Evolutionary conservation across 2,329 filamentous ascomycete genomes (phyloP).

Genomic region (Sporothrix curviconia): DNA sequence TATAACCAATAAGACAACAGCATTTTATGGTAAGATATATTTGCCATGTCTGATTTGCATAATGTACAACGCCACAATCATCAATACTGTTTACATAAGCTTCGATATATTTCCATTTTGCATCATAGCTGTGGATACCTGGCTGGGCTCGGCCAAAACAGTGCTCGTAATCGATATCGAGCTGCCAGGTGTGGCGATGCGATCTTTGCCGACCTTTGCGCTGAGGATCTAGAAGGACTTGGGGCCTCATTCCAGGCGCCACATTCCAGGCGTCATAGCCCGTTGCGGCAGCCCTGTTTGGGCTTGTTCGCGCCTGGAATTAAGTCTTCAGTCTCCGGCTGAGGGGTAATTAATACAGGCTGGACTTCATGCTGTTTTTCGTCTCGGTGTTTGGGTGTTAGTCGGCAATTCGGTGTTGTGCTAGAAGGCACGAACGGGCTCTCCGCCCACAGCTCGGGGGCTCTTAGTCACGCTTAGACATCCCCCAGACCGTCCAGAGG

Average conservation of each 20-base stretch:
- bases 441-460: neutral
- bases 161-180: too few relatives aligned
- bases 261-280: neutral
- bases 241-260: neutral
- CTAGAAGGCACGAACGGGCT: neutral
- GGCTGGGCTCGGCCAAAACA: neutral
- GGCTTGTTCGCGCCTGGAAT: neutral
- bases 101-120: too few relatives aligned
- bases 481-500: neutral
- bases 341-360: neutral
- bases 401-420: constrained; percentile 7
- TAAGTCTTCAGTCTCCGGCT: neutral
- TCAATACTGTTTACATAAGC: too few relatives aligned
- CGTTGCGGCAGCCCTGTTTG: neutral
- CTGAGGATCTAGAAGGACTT: neutral
- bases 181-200: neutral
- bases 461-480: neutral
- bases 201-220: neutral
- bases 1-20: too few relatives aligned
- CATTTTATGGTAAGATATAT: too few relatives aligned
- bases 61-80: too few relatives aligned
- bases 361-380: neutral
- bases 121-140: too few relatives aligned
- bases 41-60: too few relatives aligned
- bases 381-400: neutral